phyloP scores from a whole-genome alignment of 441 rosid species.

The Biscutella laevigata region DNA sequence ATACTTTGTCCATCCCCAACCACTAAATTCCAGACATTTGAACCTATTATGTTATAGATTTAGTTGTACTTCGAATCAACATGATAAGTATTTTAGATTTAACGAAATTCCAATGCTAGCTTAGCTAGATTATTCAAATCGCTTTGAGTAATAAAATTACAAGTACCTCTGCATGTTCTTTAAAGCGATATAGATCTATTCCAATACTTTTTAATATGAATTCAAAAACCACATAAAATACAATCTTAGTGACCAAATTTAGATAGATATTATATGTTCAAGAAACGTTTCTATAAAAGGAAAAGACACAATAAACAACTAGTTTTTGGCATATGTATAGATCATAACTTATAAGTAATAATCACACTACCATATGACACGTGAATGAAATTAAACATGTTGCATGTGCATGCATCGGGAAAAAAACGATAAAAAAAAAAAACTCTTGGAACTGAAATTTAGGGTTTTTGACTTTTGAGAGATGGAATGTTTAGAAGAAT shows the following conservation, averaged over 20 bases:
- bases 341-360: too few species aligned
- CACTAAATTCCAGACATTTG: too few species aligned
- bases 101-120: not conserved
- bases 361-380: conserved; percentile 15
- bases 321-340: not conserved
- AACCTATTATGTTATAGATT: not conserved
- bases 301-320: not conserved
- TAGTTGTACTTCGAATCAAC: not conserved
- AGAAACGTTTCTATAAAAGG: conserved; percentile 9
- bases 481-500: conserved; percentile 27
- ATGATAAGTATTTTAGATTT: not conserved
- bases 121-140: not conserved
- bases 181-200: not conserved
- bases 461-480: conserved; percentile 27
- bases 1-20: too few species aligned
- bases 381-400: conserved; percentile 21
- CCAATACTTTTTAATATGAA: not conserved
- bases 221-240: not conserved
- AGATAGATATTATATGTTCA: not conserved
- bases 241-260: not conserved
- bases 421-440: conserved; percentile 16
- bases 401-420: conserved; percentile 33
- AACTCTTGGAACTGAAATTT: conserved; percentile 28
- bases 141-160: not conserved
- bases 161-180: not conserved